These are phyloP conservation scores for Amanita subjunquillea DNA, from an alignment of 768 basidiomycete species.

Conservation along the genomic window DNA sequence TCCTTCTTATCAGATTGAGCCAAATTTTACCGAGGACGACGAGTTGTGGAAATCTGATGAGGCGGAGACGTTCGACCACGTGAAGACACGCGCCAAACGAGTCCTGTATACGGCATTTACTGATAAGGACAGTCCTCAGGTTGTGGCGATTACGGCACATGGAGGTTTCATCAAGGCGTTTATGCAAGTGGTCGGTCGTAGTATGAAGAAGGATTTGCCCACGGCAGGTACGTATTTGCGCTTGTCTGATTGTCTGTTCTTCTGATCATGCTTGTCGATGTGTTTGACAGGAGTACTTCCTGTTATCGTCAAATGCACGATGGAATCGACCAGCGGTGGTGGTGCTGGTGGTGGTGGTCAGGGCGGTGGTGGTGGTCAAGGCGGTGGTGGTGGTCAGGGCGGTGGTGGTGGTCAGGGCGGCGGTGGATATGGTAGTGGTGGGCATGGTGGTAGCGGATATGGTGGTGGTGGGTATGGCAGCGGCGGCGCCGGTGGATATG, in stretches of 20 bases:
- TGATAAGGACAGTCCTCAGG: conserved; percentile 27
- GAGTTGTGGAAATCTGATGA: conserved; percentile 44
- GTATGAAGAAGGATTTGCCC: conserved; percentile 29
- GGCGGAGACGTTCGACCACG: conserved; percentile 40
- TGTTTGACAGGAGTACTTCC: conserved; percentile 14
- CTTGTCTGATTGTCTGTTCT: neutral
- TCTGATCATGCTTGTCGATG: neutral
- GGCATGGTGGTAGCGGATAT: too few relatives aligned
- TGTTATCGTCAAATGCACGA: conserved; percentile 11
- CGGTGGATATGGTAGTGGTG: too few relatives aligned
- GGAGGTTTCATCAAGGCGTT: conserved; percentile 52
- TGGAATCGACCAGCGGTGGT: too few relatives aligned
- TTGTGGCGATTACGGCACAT: conserved; percentile 60
- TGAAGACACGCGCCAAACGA: conserved; percentile 34
- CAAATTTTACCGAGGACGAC: conserved; percentile 53
- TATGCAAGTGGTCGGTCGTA: conserved; percentile 33
- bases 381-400: too few relatives aligned
- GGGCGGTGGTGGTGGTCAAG: too few relatives aligned
- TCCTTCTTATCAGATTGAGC: conserved; percentile 45
- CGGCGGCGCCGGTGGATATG: neutral
- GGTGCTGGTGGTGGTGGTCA: too few relatives aligned
- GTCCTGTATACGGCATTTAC: conserved; percentile 50
- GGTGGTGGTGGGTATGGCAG: too few relatives aligned
- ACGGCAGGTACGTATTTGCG: conserved; percentile 46
- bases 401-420: too few relatives aligned